Evolutionary conservation across 371 early-diverging fungal genomes (phyloP).

Genomic region (Batrachochytrium dendrobatidis): DNA sequence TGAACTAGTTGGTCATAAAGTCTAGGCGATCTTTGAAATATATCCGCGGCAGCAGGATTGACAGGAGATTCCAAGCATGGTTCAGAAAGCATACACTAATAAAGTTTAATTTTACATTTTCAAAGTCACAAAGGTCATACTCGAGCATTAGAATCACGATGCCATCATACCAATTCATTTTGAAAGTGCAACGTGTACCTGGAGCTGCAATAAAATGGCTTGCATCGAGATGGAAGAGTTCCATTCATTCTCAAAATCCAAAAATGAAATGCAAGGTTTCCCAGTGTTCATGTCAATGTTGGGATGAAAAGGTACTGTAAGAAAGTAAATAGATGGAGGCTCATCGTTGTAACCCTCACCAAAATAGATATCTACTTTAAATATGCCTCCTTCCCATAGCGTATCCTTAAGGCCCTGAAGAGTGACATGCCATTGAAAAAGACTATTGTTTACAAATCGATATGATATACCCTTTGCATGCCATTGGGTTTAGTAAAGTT

Average conservation of each 20-base stretch:
- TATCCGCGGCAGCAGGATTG: constrained; percentile 33
- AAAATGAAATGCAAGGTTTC: constrained; percentile 25
- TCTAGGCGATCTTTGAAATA: constrained; percentile 24
- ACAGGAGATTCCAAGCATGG: constrained; percentile 31
- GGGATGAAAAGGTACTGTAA: constrained; percentile 44
- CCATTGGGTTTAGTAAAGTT: not conserved
- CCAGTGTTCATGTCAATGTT: constrained; percentile 40
- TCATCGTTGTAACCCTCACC: constrained; percentile 28
- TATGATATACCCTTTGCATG: constrained; percentile 8
- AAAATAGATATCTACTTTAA: constrained; percentile 32
- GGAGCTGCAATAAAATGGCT: constrained; percentile 24
- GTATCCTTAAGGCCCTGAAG: constrained; percentile 27
- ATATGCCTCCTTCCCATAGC: constrained; percentile 37
- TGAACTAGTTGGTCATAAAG: constrained; percentile 39
- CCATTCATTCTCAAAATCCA: constrained; percentile 30
- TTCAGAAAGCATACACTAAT: constrained; percentile 27
- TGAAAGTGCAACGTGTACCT: constrained; percentile 15
- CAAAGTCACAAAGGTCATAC: not conserved
- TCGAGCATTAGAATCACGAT: not conserved
- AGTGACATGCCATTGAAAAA: constrained; percentile 30
- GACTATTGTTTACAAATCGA: constrained; percentile 12
- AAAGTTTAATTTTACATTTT: not conserved
- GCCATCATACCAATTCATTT: not conserved
- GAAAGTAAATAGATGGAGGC: constrained; percentile 34
- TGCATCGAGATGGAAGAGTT: constrained; percentile 19